phyloP scores from a whole-genome alignment of 495 filamentous ascomycete species.

The Trichoderma virens region DNA sequence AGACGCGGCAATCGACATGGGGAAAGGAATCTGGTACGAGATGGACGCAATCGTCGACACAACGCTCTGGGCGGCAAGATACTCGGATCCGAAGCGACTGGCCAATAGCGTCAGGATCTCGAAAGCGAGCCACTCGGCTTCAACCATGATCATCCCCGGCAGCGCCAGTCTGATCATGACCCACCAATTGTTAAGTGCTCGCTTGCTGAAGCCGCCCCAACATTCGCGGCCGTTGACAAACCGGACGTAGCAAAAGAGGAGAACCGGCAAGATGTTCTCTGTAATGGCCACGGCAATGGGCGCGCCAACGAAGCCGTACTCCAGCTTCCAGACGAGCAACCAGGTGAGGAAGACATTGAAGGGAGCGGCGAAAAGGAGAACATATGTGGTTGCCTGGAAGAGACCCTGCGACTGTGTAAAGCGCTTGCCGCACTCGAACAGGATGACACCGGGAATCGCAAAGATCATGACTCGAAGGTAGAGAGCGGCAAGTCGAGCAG shows the following conservation, averaged over 20 bases:
- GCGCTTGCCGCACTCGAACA: slow-evolving; percentile 64
- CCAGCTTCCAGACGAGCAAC: slow-evolving; percentile 59
- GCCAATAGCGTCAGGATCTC: slow-evolving; percentile 49
- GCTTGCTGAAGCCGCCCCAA: slow-evolving; percentile 47
- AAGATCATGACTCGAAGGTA: slow-evolving; percentile 60
- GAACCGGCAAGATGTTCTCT: slow-evolving; percentile 43
- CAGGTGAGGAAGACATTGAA: slow-evolving; percentile 68
- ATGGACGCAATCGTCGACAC: slow-evolving; percentile 52
- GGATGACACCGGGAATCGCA: slow-evolving; percentile 62
- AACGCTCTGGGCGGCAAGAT: slow-evolving; percentile 59
- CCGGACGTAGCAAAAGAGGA: slow-evolving; percentile 44
- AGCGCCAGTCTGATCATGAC: slow-evolving; percentile 50
- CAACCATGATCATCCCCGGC: slow-evolving; percentile 48
- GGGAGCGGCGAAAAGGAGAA: slow-evolving; percentile 61
- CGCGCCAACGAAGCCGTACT: slow-evolving; percentile 52
- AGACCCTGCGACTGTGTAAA: slow-evolving; percentile 69
- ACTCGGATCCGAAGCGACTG: slow-evolving; percentile 38
- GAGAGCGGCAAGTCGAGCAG: slow-evolving; percentile 52
- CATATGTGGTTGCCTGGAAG: slow-evolving; percentile 59
- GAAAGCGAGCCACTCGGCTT: slow-evolving; percentile 51
- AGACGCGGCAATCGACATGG: slow-evolving; percentile 53
- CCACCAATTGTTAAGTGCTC: slow-evolving; percentile 44
- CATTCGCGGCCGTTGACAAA: slow-evolving; percentile 42
- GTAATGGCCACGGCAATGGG: slow-evolving; percentile 48
- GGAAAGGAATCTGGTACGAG: slow-evolving; percentile 61